These are phyloP conservation scores for Colletotrichum cordylinicola DNA, from an alignment of 2,329 filamentous ascomycete genomes.

Conservation along the genomic window DNA sequence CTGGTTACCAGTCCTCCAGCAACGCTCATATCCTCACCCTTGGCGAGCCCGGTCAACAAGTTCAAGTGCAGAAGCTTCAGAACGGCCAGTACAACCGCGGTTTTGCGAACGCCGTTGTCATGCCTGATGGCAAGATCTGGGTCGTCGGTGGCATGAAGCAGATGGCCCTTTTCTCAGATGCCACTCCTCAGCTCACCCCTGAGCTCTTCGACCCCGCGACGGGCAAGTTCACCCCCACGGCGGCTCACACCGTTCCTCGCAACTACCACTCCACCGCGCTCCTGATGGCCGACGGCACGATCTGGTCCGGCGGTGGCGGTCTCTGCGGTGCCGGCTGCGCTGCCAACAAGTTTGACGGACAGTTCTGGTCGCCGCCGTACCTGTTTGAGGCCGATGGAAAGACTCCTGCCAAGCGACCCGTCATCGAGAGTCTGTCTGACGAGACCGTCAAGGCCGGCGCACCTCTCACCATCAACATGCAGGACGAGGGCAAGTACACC, in stretches of 20 bases:
- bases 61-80: background rate
- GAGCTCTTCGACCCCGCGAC: constrained; percentile 50
- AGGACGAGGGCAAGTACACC: constrained; percentile 28
- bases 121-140: constrained; percentile 53
- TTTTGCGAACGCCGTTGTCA: constrained; percentile 49
- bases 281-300: constrained; percentile 53
- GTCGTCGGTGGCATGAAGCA: constrained; percentile 50
- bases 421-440: constrained; percentile 40
- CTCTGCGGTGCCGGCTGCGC: constrained; percentile 50
- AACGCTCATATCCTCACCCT: constrained; percentile 57
- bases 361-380: constrained; percentile 62
- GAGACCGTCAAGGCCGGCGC: constrained; percentile 22
- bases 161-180: constrained; percentile 50
- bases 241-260: constrained; percentile 42
- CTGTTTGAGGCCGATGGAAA: constrained; percentile 51
- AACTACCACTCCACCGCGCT: constrained; percentile 56
- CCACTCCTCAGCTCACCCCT: constrained; percentile 41
- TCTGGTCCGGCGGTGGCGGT: constrained; percentile 57
- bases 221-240: constrained; percentile 20
- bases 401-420: constrained; percentile 41
- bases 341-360: constrained; percentile 57
- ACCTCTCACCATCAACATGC: constrained; percentile 35
- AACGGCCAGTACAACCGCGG: constrained; percentile 35
- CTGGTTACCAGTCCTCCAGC: constrained; percentile 41
- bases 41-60: constrained; percentile 27